Percentiles rank a stretch among this genome's conserved stretches.
Conservation (phyloP, 139 green algal species). For the Haematococcus sp. region DNA sequence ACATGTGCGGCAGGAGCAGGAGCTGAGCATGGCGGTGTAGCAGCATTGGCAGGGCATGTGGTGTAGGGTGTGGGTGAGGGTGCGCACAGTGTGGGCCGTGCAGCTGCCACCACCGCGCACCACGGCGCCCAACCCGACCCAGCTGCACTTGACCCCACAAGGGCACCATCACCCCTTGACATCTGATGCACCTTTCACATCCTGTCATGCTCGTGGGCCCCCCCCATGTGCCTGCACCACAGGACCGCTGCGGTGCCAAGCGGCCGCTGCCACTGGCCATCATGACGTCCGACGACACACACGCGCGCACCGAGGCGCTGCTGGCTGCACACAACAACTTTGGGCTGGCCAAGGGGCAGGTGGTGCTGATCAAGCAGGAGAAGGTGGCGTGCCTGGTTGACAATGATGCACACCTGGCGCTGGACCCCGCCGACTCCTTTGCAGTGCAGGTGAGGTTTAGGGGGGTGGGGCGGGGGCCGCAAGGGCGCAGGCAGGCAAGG, state of each 20-base stretch:
- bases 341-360: conserved; percentile 69
- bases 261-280: conserved; percentile 87
- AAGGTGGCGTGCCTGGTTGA: conserved; percentile 96
- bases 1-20: too few species aligned
- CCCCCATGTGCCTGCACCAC: too few species aligned
- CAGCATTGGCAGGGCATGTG: too few species aligned
- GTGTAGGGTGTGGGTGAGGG: too few species aligned
- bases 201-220: too few species aligned
- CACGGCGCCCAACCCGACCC: not conserved
- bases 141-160: not conserved
- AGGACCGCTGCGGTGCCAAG: conserved; percentile 21
- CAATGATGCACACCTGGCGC: conserved; percentile 81
- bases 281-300: conserved; percentile 98
- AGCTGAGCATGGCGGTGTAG: too few species aligned
- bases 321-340: conserved; percentile 87
- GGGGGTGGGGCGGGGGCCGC: too few species aligned
- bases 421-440: conserved; percentile 74
- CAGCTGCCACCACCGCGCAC: not conserved
- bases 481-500: too few species aligned
- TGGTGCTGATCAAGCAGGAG: conserved; percentile 95
- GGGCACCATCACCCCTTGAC: not conserved
- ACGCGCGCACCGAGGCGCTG: conserved; percentile 77
- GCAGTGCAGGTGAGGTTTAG: conserved; percentile 10
- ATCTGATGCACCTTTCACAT: too few species aligned
- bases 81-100: too few species aligned